Evolutionary conservation across 805 yeast species (phyloP).

Genomic region (Ogataea minuta): DNA sequence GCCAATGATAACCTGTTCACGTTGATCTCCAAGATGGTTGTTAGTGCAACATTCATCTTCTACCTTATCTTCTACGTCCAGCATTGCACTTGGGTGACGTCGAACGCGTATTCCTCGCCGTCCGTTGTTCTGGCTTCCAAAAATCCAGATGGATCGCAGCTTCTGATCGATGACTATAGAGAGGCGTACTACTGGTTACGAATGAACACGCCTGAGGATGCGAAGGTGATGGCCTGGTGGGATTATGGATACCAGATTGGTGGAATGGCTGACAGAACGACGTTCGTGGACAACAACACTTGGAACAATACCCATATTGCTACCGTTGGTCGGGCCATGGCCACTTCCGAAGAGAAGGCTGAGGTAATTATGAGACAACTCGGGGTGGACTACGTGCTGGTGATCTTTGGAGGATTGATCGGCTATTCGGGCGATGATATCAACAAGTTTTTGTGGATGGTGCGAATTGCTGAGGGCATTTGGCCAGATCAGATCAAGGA

Average conservation of each 20-base stretch:
- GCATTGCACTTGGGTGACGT: constrained; percentile 98
- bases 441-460: constrained; percentile 98
- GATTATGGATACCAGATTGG: constrained; percentile 99
- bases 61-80: constrained; percentile 79
- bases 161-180: constrained; percentile 91
- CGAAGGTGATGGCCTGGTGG: constrained; percentile 99
- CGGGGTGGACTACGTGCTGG: constrained; percentile 92
- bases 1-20: constrained; percentile 27
- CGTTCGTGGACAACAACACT: constrained; percentile 96
- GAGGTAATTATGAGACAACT: constrained; percentile 85
- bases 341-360: constrained; percentile 81
- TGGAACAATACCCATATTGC: constrained; percentile 99
- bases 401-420: constrained; percentile 89
- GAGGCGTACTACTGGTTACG: constrained; percentile 99
- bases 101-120: constrained; percentile 94
- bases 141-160: constrained; percentile 80
- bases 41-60: constrained; percentile 63
- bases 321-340: constrained; percentile 97
- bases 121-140: constrained; percentile 89
- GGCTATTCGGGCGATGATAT: constrained; percentile 97
- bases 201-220: constrained; percentile 95
- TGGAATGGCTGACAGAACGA: constrained; percentile 99
- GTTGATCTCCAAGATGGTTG: constrained; percentile 56
- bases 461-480: constrained; percentile 94
- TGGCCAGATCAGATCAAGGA: constrained; percentile 99